Evolutionary conservation across 192 early-diverging fungal species (phyloP).

Genomic region (Polychytrium aggregatum): DNA sequence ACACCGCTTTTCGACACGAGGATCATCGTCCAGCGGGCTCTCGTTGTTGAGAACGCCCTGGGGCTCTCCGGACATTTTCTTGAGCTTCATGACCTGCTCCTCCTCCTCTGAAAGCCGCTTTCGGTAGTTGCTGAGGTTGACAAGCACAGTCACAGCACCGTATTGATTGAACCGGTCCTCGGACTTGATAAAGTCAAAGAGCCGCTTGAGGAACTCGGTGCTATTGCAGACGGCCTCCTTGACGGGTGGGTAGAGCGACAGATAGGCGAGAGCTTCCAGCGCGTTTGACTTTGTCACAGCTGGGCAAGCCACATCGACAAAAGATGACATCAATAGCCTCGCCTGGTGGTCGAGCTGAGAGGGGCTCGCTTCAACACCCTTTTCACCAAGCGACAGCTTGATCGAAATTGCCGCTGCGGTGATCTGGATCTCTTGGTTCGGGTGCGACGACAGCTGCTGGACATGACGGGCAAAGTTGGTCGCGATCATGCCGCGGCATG

Average conservation of each 20-base stretch:
- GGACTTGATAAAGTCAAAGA: slow-evolving; percentile 37
- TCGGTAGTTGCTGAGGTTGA: slow-evolving; percentile 62
- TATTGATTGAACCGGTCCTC: slow-evolving; percentile 51
- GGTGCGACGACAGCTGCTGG: not conserved
- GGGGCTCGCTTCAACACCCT: slow-evolving; percentile 1
- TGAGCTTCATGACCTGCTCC: slow-evolving; percentile 65
- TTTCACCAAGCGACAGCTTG: slow-evolving; percentile 23
- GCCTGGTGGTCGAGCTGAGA: slow-evolving; percentile 6
- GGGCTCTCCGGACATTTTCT: slow-evolving; percentile 56
- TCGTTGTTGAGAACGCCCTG: too few species aligned
- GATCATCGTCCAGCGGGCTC: slow-evolving; percentile 43
- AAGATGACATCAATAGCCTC: slow-evolving; percentile 35
- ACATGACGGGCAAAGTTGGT: slow-evolving; percentile 3
- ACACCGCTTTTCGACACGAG: slow-evolving; percentile 46
- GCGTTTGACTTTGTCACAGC: slow-evolving; percentile 34
- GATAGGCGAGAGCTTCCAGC: slow-evolving; percentile 74
- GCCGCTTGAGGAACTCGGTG: slow-evolving; percentile 43
- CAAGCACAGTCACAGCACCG: slow-evolving; percentile 60
- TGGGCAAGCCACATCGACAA: slow-evolving; percentile 26
- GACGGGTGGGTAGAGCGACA: slow-evolving; percentile 52
- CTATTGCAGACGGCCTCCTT: slow-evolving; percentile 58
- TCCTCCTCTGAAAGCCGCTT: slow-evolving; percentile 66
- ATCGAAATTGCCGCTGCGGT: slow-evolving; percentile 19
- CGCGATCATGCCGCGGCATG: too few species aligned
- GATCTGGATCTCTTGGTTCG: slow-evolving; percentile 1